Base-by-base conservation (phyloP, 2,329 filamentous ascomycete species). In the Trichoderma sp. region DNA sequence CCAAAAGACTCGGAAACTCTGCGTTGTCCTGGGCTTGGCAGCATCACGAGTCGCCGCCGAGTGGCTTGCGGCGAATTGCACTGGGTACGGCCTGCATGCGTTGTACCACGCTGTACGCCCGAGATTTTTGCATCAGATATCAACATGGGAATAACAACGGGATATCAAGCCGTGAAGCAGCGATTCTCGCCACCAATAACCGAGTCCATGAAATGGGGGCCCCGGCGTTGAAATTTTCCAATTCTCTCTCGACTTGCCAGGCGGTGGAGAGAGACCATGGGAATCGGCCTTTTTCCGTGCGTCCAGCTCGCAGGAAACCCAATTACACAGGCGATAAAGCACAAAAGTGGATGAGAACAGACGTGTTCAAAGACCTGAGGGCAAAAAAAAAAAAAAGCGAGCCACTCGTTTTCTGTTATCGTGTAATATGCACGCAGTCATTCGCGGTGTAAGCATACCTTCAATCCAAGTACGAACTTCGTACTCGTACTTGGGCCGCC, bases 311-410 rank as follows among this genome's bases (percentile, higher is more conserved):
- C 1, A 4, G 13, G 19, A 43, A 43, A 43, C 19, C 40, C 19
- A 43, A n/a, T 43, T n/a, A 4, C 40, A 43, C 10, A 19, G 40
- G 40, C 19, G 16, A 43, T 4, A 3, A 43, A n/a, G 16, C 19
- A n/a, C 3, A n/a, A 43, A 52, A 66, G 53, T 58, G 63, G 63
- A 49, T 49, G 52, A 49, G 37, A 65, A 43, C 24, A 27, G 52
- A 57, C 52, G 62, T 57, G 62, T 58, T 52, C 55, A 56, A 49
- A 49, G 27, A n/a, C 29, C 16, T 35, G 55, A 66, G 63, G 55
- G 40, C 53, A 27, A 57, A n/a, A 21, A 35, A 35, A 21, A 27
- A 57, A n/a, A 21, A 35, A 35, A 21, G 47, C 21, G 47, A 49
- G 47, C 47, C 47, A 49, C 47, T 49, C 47, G 47, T 13, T 21